phyloP scores from a whole-genome alignment of 2,329 filamentous ascomycete species.

The Aureobasidium sp. region DNA sequence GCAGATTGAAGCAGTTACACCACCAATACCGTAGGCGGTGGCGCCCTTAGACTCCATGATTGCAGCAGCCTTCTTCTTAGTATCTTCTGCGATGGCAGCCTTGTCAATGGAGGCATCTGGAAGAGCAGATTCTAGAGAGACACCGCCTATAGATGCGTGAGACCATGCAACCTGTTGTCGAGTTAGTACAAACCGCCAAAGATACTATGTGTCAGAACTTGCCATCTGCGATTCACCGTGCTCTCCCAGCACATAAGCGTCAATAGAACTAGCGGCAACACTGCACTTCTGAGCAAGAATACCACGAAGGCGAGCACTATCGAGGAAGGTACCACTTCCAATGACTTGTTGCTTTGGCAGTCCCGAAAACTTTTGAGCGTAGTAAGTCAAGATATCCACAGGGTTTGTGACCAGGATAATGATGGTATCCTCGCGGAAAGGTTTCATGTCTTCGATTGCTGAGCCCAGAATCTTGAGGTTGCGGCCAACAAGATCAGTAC shows the following conservation, averaged over 20 bases:
- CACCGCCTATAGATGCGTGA: conserved; percentile 36
- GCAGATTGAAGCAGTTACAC: conserved; percentile 43
- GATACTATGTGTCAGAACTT: neutral
- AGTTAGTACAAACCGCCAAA: neutral
- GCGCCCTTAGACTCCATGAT: conserved; percentile 46
- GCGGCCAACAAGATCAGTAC: conserved; percentile 40
- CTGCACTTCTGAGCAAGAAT: conserved; percentile 35
- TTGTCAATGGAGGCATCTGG: conserved; percentile 26
- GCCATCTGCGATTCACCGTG: conserved; percentile 44
- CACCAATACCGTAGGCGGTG: conserved; percentile 45
- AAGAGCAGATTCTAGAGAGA: conserved; percentile 31
- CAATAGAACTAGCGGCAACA: conserved; percentile 33
- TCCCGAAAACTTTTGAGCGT: conserved; percentile 42
- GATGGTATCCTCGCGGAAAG: conserved; percentile 42
- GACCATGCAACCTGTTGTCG: conserved; percentile 37
- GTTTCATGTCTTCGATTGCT: conserved; percentile 43
- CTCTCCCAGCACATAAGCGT: conserved; percentile 43
- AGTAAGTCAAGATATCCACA: conserved; percentile 48
- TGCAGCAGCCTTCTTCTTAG: conserved; percentile 39
- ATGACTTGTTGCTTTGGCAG: conserved; percentile 45
- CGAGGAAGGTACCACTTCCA: conserved; percentile 48
- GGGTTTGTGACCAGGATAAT: conserved; percentile 49
- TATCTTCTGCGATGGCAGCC: conserved; percentile 36
- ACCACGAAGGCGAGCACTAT: conserved; percentile 44
- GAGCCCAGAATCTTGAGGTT: conserved; percentile 43